Base-by-base conservation (phyloP, 2,329 filamentous ascomycete species). In the Microsporum canis region DNA sequence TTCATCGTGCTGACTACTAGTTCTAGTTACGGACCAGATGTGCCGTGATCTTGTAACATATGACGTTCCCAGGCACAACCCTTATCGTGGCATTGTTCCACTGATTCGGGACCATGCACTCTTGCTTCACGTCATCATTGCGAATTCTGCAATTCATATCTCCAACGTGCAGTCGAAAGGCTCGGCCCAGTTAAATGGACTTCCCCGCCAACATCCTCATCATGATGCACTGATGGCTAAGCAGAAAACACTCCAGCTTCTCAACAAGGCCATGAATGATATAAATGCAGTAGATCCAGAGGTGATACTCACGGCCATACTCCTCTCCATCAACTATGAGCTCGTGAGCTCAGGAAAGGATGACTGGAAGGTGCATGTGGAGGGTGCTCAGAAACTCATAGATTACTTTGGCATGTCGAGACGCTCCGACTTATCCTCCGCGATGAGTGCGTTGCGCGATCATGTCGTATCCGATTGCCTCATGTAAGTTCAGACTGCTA, bases 331-430 rank as follows among this genome's bases (percentile, higher is more conserved):
- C 12, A 59, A 59, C 23, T 75, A 80, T 62, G 78, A 80, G 60
- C 70, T 80, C 3, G 73, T 81, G 3, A 78, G 80, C 63, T 80
- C 79, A 0, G 79, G 79, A 12, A 75, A 73, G 57, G 78, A 78
- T 8, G 75, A 78, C 38, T 81, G 79, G 79, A 80, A 75, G 64
- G 74, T 77, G 38, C 79, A 81, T 62, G 73, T 80, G 57, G 77
- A 80, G 63, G 79, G 79, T 5, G 79, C 78, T n/a, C 76, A 77
- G 64, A 75, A 73, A 60, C 70, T 81, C 27, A 72, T 81, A 23
- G 53, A 61, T 47, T 33, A 47, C 8, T 57, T 57, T 38, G 49
- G 53, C 29, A 23, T 58, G 8, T 39, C 55, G 6, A 58, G 27
- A 10, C 23, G 14, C 36, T 51, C 56, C 1, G 27, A 31, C 8